Evolutionary conservation across 225 moss, liverwort and hornwort genomes (phyloP), one percentile per base, ranked within the genome.

Genomic region (Physcomitrellopsis africana): DNA sequence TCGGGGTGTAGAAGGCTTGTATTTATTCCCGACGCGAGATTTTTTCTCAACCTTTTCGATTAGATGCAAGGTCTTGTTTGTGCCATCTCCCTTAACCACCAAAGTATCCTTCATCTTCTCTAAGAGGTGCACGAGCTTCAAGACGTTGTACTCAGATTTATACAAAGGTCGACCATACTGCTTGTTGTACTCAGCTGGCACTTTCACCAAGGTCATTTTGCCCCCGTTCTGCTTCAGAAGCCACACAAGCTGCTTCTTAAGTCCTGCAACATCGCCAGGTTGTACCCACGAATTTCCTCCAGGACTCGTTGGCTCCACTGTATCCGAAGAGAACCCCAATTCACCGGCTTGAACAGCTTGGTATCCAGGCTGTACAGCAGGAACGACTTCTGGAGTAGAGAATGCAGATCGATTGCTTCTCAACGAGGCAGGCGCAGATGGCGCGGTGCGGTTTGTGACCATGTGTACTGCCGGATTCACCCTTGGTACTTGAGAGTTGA

Each of bases 71-170:
- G 82, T 92, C 26, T 76, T 86, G 3, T 26, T 26, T 0, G 65
- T 41, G 54, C 90, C 93, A 26, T 93, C 93, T 37, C 86, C 89
- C 45, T 67, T 86, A 3, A 86, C 73, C 3, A 81, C 72, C 26
- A 96, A 26, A 3, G 74, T 82, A 15, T 96, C 96, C 13, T 80
- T 81, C 84, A 93, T 92, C 81, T 88, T 93, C 76, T 92, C 93
- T 1, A 96, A 42, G 11, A 93, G 78, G 3, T 86, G 86, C 3
- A 83, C 81, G 47, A 96, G 79, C 65, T 87, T 93, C 20, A 59
- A 66, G 17, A 63, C 78, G 52, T 79, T 81, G 42, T 90, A 93
- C 65, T 96, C 96, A 0, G 92, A 65, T 0, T 84, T 51, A 24
- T 77, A 84, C 9, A 96, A 47, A 0, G 90, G 84, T 48, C 85